Evolutionary conservation across 73 alveolate genomes (phyloP).

Genomic region (Blepharisma stoltei): DNA sequence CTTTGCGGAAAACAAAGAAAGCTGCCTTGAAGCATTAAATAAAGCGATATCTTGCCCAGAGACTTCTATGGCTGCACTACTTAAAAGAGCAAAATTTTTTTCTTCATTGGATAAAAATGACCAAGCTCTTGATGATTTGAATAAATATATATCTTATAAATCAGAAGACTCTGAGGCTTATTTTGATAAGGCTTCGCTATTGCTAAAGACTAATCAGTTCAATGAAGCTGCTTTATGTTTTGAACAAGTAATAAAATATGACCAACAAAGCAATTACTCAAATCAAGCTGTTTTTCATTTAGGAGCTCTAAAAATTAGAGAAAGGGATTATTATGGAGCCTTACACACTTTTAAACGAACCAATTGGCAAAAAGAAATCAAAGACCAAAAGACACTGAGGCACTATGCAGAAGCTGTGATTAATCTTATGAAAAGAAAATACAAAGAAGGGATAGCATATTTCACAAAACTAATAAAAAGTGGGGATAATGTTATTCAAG

Average conservation of each 20-base stretch:
- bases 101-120: background rate
- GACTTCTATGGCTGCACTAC: background rate
- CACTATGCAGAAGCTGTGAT: slow-evolving; percentile 79
- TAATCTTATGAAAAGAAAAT: slow-evolving; percentile 73
- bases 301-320: slow-evolving; percentile 52
- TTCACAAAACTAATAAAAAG: slow-evolving; percentile 48
- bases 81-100: background rate
- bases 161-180: background rate
- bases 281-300: background rate
- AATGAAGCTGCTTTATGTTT: slow-evolving; percentile 9
- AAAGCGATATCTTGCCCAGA: background rate
- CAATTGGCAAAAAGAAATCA: slow-evolving; percentile 51
- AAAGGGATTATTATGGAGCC: slow-evolving; percentile 83
- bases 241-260: background rate
- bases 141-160: background rate
- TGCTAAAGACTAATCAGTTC: background rate
- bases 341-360: slow-evolving; percentile 68
- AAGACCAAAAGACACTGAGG: slow-evolving; percentile 50
- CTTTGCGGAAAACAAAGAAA: background rate
- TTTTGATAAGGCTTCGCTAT: background rate
- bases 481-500: slow-evolving; percentile 42
- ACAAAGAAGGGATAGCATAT: slow-evolving; percentile 66
- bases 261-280: background rate
- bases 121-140: background rate
- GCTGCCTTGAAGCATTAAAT: background rate